Conservation (phyloP, 169 alveolate genomes). For the Plasmodium inui region DNA sequence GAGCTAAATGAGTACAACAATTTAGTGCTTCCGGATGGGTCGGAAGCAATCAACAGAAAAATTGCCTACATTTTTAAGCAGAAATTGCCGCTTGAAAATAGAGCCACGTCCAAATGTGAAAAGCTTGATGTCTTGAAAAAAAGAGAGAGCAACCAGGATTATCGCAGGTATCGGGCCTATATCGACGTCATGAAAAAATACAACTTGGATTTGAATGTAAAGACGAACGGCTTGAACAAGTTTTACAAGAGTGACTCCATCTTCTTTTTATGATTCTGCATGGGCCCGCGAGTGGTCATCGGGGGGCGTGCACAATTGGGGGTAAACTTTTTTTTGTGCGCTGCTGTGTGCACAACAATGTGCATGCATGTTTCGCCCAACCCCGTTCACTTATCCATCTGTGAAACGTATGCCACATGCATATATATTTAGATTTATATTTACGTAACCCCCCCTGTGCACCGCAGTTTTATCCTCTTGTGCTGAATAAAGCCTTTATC, state of each 20-base stretch:
- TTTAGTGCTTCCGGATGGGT: constrained; percentile 88
- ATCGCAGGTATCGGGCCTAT: constrained; percentile 38
- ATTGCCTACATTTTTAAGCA: constrained; percentile 89
- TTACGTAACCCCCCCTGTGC: not conserved
- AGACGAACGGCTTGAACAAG: constrained; percentile 60
- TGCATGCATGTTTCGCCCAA: not conserved
- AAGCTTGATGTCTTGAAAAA: constrained; percentile 52
- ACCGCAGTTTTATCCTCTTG: not conserved
- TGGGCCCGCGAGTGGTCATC: not conserved
- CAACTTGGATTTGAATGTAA: constrained; percentile 59
- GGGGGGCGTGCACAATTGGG: not conserved
- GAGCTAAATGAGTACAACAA: constrained; percentile 83
- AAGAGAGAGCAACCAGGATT: constrained; percentile 26
- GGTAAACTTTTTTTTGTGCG: not conserved
- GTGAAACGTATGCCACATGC: not conserved
- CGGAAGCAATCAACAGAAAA: constrained; percentile 89
- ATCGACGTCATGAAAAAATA: constrained; percentile 42
- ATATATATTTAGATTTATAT: not conserved
- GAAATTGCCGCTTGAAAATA: constrained; percentile 73
- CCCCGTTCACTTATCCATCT: not conserved
- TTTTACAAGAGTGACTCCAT: constrained; percentile 72
- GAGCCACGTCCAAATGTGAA: constrained; percentile 22
- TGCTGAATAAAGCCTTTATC: not conserved
- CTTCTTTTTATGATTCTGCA: constrained; percentile 25
- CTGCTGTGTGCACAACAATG: not conserved